phyloP scores from a whole-genome alignment of 306 rosid genomes.

The Medicago ruthenica region DNA sequence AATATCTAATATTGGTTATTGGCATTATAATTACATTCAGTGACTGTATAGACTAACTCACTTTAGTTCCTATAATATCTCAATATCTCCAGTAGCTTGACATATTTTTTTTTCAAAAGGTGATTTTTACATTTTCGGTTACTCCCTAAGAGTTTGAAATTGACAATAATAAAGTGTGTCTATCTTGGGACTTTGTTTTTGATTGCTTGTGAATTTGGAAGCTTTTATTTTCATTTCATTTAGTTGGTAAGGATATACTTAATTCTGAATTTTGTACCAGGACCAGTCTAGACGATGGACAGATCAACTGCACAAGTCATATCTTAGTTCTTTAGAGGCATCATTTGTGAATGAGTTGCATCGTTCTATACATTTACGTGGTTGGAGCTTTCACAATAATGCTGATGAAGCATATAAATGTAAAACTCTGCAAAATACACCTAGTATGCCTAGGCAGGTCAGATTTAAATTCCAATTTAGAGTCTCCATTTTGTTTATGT shows the following conservation, averaged over 20 bases:
- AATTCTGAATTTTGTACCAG: conserved; percentile 47
- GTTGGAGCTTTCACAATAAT: conserved; percentile 48
- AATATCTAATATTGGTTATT: conserved; percentile 9
- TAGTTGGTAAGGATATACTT: conserved; percentile 36
- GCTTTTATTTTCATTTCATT: conserved; percentile 26
- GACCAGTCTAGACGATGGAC: conserved; percentile 73
- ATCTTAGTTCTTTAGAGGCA: conserved; percentile 76
- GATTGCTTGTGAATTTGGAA: conserved; percentile 14
- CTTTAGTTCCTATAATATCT: conserved; percentile 28
- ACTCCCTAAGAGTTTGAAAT: conserved; percentile 29
- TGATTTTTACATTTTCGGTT: conserved; percentile 17
- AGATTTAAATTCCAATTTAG: conserved; percentile 43
- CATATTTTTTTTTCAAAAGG: conserved; percentile 27
- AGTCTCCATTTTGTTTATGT: conserved; percentile 28
- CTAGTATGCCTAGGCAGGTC: conserved; percentile 63
- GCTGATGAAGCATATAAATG: conserved; percentile 38
- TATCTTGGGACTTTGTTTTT: conserved; percentile 23
- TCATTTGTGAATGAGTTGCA: conserved; percentile 77
- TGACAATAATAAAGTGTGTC: conserved; percentile 1
- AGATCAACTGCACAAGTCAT: conserved; percentile 71
- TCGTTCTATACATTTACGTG: conserved; percentile 46
- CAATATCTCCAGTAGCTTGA: conserved; percentile 16
- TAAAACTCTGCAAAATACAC: conserved; percentile 48
- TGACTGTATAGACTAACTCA: background rate
- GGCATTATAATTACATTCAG: conserved; percentile 5